These are phyloP conservation scores for Rehmannia glutinosa DNA, from an alignment of 257 asterid genomes.

Conservation along the genomic window DNA sequence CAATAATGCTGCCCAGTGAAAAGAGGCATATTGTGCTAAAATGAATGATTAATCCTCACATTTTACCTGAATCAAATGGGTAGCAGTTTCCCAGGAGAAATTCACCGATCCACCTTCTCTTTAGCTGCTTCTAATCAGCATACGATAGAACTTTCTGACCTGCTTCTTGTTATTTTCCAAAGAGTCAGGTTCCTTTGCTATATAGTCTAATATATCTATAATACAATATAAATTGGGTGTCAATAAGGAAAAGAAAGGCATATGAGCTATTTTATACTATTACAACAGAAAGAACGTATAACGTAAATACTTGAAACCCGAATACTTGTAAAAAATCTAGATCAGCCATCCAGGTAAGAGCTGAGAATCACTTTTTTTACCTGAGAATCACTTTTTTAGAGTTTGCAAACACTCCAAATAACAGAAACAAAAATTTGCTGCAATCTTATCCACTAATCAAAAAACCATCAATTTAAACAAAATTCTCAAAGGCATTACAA, in stretches of 20 bases:
- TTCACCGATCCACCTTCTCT: neutral
- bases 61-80: slow-evolving; percentile 7
- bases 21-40: neutral
- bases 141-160: neutral
- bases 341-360: no score
- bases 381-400: no score
- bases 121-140: neutral
- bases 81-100: neutral
- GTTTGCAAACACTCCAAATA: no score
- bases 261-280: neutral
- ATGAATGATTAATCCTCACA: neutral
- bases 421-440: slow-evolving; percentile 1
- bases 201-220: neutral
- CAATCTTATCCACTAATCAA: slow-evolving; percentile 14
- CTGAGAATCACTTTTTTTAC: no score
- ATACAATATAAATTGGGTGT: neutral
- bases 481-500: slow-evolving; percentile 11
- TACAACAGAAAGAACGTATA: neutral
- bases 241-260: neutral
- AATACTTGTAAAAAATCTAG: no score
- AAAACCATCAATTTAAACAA: slow-evolving; percentile 8
- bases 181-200: neutral
- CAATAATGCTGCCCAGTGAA: neutral
- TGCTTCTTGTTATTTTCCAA: neutral
- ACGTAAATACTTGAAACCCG: neutral